A percentile compares a stretch with the other conserved stretches of the same genome.
Evolutionary conservation across 148 eudicot genomes (phyloP).

Genomic region (Fallopia convolvulus): DNA sequence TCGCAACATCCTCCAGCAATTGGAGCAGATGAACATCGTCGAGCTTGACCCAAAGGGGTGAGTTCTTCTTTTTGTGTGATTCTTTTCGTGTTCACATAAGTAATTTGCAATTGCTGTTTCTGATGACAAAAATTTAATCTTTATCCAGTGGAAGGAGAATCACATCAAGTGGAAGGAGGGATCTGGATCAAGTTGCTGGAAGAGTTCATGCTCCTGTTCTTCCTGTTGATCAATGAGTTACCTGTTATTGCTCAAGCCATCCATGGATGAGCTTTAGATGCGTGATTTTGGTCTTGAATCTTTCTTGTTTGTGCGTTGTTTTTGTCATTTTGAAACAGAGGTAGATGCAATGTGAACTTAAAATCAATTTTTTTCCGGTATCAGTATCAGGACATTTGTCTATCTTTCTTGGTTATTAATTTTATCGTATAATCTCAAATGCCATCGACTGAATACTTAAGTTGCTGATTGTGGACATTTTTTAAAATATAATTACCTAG

Average conservation of each 20-base stretch:
- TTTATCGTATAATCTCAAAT: background rate
- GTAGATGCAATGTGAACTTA: background rate
- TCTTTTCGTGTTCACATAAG: background rate
- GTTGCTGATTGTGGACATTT: too few relatives aligned
- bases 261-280: background rate
- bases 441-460: too few relatives aligned
- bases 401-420: background rate
- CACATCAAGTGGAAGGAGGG: conserved; percentile 18
- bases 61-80: conserved; percentile 15
- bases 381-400: background rate
- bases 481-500: too few relatives aligned
- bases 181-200: conserved; percentile 23
- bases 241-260: background rate
- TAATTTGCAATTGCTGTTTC: background rate
- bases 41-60: conserved; percentile 74
- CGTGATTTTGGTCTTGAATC: background rate
- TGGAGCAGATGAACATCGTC: conserved; percentile 53
- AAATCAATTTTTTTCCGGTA: background rate
- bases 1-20: conserved; percentile 69
- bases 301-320: background rate
- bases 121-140: background rate
- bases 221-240: background rate
- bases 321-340: background rate
- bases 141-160: conserved; percentile 17
- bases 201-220: background rate